phyloP scores from a whole-genome alignment of 2,329 filamentous ascomycete genomes.

The Dichotomopilus funicola region DNA sequence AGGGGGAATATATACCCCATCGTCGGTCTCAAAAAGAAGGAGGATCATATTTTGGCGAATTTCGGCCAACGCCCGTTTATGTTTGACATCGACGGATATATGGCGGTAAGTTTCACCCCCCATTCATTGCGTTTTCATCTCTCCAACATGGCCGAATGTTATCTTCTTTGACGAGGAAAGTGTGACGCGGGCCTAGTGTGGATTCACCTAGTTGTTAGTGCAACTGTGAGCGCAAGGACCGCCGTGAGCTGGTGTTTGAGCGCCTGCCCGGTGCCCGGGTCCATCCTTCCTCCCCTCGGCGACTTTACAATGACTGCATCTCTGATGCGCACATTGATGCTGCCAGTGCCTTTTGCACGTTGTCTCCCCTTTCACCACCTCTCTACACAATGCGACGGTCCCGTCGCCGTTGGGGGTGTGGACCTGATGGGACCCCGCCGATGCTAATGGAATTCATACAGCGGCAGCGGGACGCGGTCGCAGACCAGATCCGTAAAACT shows the following conservation, averaged over 20 bases:
- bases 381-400: no score
- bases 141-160: neutral
- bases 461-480: constrained; percentile 34
- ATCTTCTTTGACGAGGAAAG: neutral
- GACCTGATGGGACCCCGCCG: neutral
- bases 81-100: constrained; percentile 84
- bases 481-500: constrained; percentile 29
- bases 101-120: constrained; percentile 52
- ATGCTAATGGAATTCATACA: constrained; percentile 13
- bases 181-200: no score
- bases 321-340: no score
- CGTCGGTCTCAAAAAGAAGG: constrained; percentile 58
- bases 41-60: constrained; percentile 57
- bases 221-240: no score
- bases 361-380: no score
- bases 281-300: no score
- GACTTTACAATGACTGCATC: no score
- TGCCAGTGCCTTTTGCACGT: no score
- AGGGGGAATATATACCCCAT: constrained; percentile 59
- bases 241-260: no score
- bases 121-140: neutral
- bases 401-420: no score
- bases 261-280: no score
- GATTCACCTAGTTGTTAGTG: no score
- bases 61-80: constrained; percentile 72